phyloP scores from a whole-genome alignment of 2,329 filamentous ascomycete species.

The Calonectria hawksworthii region DNA sequence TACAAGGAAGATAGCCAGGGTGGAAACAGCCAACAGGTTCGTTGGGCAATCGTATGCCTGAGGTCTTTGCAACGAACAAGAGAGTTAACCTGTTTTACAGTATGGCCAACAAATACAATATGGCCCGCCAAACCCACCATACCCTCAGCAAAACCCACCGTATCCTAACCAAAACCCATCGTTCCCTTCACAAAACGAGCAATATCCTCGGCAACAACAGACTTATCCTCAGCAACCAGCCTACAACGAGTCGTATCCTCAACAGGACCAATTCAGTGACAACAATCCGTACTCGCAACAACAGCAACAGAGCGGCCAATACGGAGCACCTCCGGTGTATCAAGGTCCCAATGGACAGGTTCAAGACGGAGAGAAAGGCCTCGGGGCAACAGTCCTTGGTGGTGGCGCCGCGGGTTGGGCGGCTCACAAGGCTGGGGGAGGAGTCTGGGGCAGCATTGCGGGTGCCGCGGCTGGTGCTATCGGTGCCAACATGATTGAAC shows the following conservation, averaged over 20 bases:
- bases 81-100: not conserved
- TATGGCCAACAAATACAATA: not conserved
- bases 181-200: conserved; percentile 38
- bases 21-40: conserved; percentile 25
- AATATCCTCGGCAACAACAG: not conserved
- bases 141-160: not conserved
- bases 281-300: conserved; percentile 10
- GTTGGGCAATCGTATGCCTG: not conserved
- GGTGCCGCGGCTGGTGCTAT: conserved; percentile 67
- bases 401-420: conserved; percentile 67
- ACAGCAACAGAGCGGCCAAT: conserved; percentile 33
- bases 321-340: conserved; percentile 28
- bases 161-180: not conserved
- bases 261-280: not conserved
- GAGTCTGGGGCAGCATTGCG: conserved; percentile 63
- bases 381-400: conserved; percentile 68
- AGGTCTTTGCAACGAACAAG: not conserved
- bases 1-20: conserved; percentile 33
- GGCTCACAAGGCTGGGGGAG: conserved; percentile 68
- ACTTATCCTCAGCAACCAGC: not conserved
- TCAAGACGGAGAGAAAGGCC: conserved; percentile 62
- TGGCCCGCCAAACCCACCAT: conserved; percentile 9
- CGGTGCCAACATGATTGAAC: conserved; percentile 66
- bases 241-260: not conserved
- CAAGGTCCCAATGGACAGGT: conserved; percentile 19